phyloP scores from a whole-genome alignment of 1,284 basidiomycete genomes.

The Boletellus deceptivus region DNA sequence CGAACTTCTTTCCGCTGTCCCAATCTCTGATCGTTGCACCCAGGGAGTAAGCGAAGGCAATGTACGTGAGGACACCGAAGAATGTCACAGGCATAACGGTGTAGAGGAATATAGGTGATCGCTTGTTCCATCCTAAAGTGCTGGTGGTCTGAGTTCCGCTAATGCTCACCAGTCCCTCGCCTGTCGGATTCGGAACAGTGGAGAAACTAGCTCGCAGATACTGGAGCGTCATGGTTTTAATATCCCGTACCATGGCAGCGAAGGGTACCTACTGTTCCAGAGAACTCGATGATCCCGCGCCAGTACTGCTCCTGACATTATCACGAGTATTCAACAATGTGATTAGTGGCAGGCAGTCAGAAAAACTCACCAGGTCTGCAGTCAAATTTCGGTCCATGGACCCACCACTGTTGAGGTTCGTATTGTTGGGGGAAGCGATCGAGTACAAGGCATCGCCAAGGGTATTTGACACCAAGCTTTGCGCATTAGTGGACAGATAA shows the following conservation, averaged over 20 bases:
- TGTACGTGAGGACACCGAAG: constrained; percentile 1
- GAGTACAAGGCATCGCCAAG: constrained; percentile 12
- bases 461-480: constrained; percentile 5
- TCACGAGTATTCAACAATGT: background rate
- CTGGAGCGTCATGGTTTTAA: background rate
- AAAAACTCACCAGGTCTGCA: constrained; percentile 4
- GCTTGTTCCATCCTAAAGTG: constrained; percentile 9
- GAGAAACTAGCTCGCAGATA: background rate
- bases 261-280: constrained; percentile 1
- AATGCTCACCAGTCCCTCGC: background rate
- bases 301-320: constrained; percentile 9
- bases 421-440: background rate
- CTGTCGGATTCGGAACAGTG: background rate
- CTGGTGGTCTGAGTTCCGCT: constrained; percentile 1
- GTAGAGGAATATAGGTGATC: background rate
- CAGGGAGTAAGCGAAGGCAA: background rate
- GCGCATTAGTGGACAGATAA: constrained; percentile 3
- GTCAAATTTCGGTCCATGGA: background rate
- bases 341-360: too few relatives aligned
- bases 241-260: background rate
- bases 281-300: constrained; percentile 12
- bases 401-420: background rate
- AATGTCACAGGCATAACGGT: constrained; percentile 5
- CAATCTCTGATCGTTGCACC: background rate
- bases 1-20: background rate